These are phyloP conservation scores for Luffa acutangula DNA, from an alignment of 306 rosid genomes.

Conservation along the genomic window DNA sequence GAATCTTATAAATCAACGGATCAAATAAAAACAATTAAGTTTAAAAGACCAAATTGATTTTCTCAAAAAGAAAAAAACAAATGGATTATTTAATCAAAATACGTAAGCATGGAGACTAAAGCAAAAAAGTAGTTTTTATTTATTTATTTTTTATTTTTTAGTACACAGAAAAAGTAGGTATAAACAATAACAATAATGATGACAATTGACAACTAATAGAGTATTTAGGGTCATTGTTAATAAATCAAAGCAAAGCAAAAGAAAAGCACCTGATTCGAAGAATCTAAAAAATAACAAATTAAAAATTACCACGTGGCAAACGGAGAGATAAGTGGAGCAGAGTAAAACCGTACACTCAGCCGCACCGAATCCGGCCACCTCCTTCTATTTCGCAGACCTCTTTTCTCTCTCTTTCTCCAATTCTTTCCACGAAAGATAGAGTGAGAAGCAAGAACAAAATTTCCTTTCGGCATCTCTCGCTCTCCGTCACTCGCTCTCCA, in stretches of 20 bases:
- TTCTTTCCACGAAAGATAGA: not conserved
- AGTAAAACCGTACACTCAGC: not conserved
- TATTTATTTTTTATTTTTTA: too few species aligned
- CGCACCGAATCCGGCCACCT: not conserved
- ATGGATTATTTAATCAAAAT: too few species aligned
- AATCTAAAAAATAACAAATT: not conserved
- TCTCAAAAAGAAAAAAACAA: too few species aligned
- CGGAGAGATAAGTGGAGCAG: not conserved
- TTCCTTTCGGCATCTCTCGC: not conserved
- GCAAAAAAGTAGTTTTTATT: too few species aligned
- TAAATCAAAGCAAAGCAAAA: not conserved
- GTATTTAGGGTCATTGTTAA: too few species aligned
- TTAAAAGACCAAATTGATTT: too few species aligned
- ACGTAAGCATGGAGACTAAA: too few species aligned
- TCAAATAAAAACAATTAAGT: too few species aligned
- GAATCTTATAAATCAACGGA: too few species aligned
- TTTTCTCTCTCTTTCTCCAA: not conserved
- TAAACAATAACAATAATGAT: too few species aligned
- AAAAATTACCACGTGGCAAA: not conserved
- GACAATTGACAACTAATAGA: too few species aligned
- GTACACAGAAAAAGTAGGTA: too few species aligned
- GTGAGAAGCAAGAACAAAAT: not conserved
- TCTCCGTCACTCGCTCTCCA: not conserved
- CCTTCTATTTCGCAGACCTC: not conserved
- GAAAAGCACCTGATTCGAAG: not conserved